Evolutionary conservation across 1,284 basidiomycete species (phyloP), one percentile per base, ranked within the genome.

Genomic region (Ustilago crameri): DNA sequence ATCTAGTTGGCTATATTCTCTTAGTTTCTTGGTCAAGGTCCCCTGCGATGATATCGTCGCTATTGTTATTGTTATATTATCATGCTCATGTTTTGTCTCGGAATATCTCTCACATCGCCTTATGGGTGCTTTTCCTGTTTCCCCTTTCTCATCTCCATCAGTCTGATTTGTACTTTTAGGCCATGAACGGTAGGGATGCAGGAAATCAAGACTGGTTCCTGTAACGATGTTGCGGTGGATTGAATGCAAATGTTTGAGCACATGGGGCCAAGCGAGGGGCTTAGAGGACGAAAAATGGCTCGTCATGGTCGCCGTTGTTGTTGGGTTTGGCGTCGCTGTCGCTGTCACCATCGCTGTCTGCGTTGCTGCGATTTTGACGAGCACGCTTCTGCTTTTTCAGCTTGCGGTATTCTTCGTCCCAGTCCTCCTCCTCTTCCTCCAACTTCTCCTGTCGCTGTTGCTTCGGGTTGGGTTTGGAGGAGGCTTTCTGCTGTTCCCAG

Each of bases 401-500:
- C 18, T 73, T 74, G 9, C 76, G 70, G 47, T 76, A 75, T 35
- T 79, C 77, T 24, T 62, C 67, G 23, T 59, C 45, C 74, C 75
- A 80, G 27, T 74, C 75, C n/a, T 79, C 76, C 38, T 63, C 62
- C 14, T 72, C 66, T 0, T 68, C 69, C 8, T 77, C 76, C 23
- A 61, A 51, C 9, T 74, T 68, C 0, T 64, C 68, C 0, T 79
- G 71, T 8, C 22, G 4, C 45, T 10, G 2, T 9, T 10, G 24
- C 42, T 7, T 27, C 30, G n/a, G 7, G 17, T 27, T 37, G 8
- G 8, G 32, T 37, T 37, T 5, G 35, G 35, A 5, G 35, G 35
- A 17, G n/a, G 5, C 5, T 37, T 64, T 47, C 23, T 40, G 38
- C n/a, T 41, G 18, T 30, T 52, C 43, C 14, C 42, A 37, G n/a